phyloP scores from a whole-genome alignment of 1,284 basidiomycete species.

The Fistulinella cinereoalba region DNA sequence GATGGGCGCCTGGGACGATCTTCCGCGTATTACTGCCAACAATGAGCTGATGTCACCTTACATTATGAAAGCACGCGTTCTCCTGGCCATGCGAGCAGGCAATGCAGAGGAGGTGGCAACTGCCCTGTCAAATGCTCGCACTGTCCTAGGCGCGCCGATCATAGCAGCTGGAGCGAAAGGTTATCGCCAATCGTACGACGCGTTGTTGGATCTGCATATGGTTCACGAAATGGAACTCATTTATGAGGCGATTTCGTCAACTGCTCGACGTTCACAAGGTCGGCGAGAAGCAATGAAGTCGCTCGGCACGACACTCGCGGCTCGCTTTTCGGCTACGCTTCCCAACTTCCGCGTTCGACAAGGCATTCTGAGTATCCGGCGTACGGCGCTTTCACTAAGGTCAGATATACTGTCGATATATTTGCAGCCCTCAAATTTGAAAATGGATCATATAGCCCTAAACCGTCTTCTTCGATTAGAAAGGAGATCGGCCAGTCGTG shows the following conservation, averaged over 20 bases:
- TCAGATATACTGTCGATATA: conserved; percentile 33
- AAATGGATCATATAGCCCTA: conserved; percentile 14
- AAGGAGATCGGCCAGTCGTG: conserved; percentile 80
- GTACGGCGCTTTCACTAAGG: conserved; percentile 82
- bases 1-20: conserved; percentile 89
- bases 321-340: conserved; percentile 75
- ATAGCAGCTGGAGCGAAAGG: conserved; percentile 76
- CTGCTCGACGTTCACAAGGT: conserved; percentile 39
- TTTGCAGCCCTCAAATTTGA: conserved; percentile 8
- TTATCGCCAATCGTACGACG: conserved; percentile 87
- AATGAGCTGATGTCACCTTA: conserved; percentile 55
- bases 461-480: conserved; percentile 40
- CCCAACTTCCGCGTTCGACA: conserved; percentile 94
- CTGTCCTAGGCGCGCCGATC: conserved; percentile 77
- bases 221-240: conserved; percentile 88
- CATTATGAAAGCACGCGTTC: conserved; percentile 76
- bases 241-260: conserved; percentile 43
- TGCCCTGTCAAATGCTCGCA: conserved; percentile 68
- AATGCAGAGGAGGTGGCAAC: conserved; percentile 45
- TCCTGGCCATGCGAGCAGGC: conserved; percentile 75
- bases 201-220: conserved; percentile 84
- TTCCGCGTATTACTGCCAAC: conserved; percentile 58
- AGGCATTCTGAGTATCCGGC: conserved; percentile 85
- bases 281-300: conserved; percentile 28
- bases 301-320: conserved; percentile 39